Evolutionary conservation across 176 grass and related monocot species (phyloP).

Genomic region (Typha latifolia): DNA sequence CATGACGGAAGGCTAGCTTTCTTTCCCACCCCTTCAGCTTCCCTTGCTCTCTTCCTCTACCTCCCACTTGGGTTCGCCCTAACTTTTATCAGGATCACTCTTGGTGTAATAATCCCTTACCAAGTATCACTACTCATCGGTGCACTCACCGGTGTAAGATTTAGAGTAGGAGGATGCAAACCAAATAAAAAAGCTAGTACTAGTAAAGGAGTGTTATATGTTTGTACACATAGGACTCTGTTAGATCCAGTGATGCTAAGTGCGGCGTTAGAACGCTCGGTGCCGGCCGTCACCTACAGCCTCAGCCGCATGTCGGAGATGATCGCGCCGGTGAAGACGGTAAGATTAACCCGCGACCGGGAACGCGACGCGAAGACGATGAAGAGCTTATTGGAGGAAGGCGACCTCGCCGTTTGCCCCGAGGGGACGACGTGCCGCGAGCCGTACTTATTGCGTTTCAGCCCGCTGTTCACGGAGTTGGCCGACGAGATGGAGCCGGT

Average conservation of each 20-base stretch:
- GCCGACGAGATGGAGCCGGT: conserved; percentile 75
- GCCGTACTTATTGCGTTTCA: conserved; percentile 79
- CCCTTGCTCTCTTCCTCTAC: conserved; percentile 56
- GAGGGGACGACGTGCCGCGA: conserved; percentile 95
- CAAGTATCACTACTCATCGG: conserved; percentile 3
- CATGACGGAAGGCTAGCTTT: conserved; percentile 83
- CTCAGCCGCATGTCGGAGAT: conserved; percentile 56
- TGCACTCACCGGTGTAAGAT: conserved; percentile 41
- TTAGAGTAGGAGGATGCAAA: conserved; percentile 24
- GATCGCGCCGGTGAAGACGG: conserved; percentile 68
- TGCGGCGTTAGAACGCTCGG: conserved; percentile 37
- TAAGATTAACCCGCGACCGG: conserved; percentile 64
- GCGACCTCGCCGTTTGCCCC: conserved; percentile 63
- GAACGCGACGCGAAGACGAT: conserved; percentile 53
- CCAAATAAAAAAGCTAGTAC: not conserved
- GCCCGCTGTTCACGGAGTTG: conserved; percentile 84
- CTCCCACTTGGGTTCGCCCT: conserved; percentile 53
- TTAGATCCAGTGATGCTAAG: conserved; percentile 67
- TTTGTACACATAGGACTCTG: conserved; percentile 81
- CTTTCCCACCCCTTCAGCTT: conserved; percentile 47
- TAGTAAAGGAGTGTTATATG: conserved; percentile 48
- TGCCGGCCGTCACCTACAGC: conserved; percentile 84
- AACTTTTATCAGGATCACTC: conserved; percentile 39
- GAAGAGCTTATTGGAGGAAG: conserved; percentile 39
- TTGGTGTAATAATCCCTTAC: conserved; percentile 56